These are phyloP conservation scores for Symbiodinium natans DNA, from an alignment of 73 alveolate genomes.

Conservation along the genomic window DNA sequence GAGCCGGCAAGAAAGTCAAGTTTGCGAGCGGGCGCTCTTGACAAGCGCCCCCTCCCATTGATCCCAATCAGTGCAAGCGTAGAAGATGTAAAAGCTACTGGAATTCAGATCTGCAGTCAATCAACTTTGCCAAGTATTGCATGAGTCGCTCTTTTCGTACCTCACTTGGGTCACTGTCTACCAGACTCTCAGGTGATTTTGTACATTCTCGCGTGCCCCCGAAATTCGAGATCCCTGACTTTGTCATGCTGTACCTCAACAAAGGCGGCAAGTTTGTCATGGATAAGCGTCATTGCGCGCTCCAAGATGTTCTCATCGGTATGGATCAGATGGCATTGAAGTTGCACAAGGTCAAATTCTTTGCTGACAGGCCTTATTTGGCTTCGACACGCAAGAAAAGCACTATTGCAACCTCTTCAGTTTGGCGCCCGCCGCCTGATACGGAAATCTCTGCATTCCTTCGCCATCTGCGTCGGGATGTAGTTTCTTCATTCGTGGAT, in stretches of 20 bases:
- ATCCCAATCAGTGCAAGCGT: not conserved
- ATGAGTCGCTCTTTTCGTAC: conserved; percentile 21
- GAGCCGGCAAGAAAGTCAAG: not conserved
- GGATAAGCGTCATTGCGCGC: conserved; percentile 1
- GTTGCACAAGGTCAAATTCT: conserved; percentile 25
- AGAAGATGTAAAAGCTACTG: conserved; percentile 61
- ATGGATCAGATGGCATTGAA: not conserved
- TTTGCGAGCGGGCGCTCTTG: conserved; percentile 25
- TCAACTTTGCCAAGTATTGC: conserved; percentile 49
- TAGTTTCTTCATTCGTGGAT: not conserved
- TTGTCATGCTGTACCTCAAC: conserved; percentile 60
- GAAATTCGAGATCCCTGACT: conserved; percentile 22
- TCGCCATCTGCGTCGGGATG: conserved; percentile 15
- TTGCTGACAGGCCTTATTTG: not conserved
- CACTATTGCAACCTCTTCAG: not conserved
- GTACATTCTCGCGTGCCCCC: conserved; percentile 60
- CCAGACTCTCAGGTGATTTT: not conserved
- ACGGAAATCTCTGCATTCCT: not conserved
- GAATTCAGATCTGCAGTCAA: conserved; percentile 49
- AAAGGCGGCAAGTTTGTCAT: conserved; percentile 31
- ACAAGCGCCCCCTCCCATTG: conserved; percentile 50
- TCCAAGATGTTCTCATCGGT: not conserved
- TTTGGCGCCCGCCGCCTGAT: conserved; percentile 26
- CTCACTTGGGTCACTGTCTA: conserved; percentile 18
- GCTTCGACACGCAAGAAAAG: not conserved